Evolutionary conservation across 2,329 filamentous ascomycete species (phyloP), one percentile per base, ranked within the genome.

Genomic region (Graphilbum ipis-grandicollis): DNA sequence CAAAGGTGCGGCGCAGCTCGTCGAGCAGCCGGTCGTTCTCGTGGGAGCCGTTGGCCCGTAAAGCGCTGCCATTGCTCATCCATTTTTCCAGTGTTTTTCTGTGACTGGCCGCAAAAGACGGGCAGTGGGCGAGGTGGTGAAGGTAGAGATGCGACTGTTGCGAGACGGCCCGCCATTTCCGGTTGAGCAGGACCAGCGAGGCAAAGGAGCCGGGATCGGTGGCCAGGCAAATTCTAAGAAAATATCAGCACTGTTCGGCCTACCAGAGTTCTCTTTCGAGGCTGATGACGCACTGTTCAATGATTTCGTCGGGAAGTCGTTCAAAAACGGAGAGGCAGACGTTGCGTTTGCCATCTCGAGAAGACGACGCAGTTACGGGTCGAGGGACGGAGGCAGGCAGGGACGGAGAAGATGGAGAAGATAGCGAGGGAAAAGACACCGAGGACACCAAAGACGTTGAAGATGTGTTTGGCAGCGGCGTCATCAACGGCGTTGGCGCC

Each of bases 251-350:
- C n/a, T n/a, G n/a, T n/a, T n/a, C n/a, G n/a, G n/a, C n/a, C n/a
- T n/a, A n/a, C n/a, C n/a, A n/a, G n/a, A n/a, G n/a, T n/a, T n/a
- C n/a, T n/a, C n/a, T n/a, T n/a, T 15, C 30, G n/a, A 33, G 28
- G 33, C 56, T 7, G 13, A 25, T 8, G 13, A 13, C 68, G 54
- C 56, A 79, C 75, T 78, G 71, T 49, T 77, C 59, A 46, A 80
- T 77, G 41, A 80, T 79, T 52, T 79, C 75, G 52, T 76, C 70
- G 6, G 75, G 75, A 10, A 80, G 59, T 33, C 58, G 62, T 26
- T 67, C 60, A 46, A 78, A 71, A 25, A 65, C 60, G 26, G 10
- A 5, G 26, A 7, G 14, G 14, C 10, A 28, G 26, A 7, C 26
- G 26, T 7, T 13, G 14, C n/a, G n/a, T n/a, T n/a, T n/a, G n/a